Evolutionary conservation across 148 eudicot genomes (phyloP), one percentile per base, ranked within the genome.

Genomic region (Rhododendron molle): DNA sequence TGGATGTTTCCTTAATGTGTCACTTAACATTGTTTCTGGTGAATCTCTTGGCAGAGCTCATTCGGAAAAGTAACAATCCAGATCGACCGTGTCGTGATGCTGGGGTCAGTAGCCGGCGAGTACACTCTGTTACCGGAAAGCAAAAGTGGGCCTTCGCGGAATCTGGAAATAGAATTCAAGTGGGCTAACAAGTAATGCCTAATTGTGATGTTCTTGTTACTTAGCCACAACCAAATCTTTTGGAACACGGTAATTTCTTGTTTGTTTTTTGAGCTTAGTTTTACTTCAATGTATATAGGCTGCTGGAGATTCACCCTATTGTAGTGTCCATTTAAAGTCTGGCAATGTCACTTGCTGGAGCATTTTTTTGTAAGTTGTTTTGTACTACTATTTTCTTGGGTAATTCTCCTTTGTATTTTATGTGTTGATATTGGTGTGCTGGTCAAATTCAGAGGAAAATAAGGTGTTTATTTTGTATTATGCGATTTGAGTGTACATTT

Each of bases 41-140:
- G 38, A 21, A 82, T 83, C 58, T 52, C 80, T 78, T 85, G 76
- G 84, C 98, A 97, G 99, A 91, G 94, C 86, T 95, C 98, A 36
- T 97, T 95, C 38, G 99, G 99, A 60, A 97, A 97, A 88, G 99
- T 97, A 85, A 97, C 99, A 8, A 96, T 97, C 91, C 99, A 95
- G 92, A 97, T 97, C 18, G 99, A 97, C 85, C 94, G 96, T 32
- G 99, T 97, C 18, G 99, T 97, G 40, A 94, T 94, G 98, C 89
- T 94, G 78, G 99, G 99, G 82, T 94, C 98, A 49, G 98, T 94
- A 58, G 96, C 98, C 3, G 98, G 98, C 28, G 98, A 94, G 89
- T 97, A 97, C 88, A 93, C 94, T 7, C 87, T 97, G 81, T 89
- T 97, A 82, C 99, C 99, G 0, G 96, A 95, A 86, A 97, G 99